phyloP scores from a whole-genome alignment of 768 basidiomycete species.

The Panus rudis region DNA sequence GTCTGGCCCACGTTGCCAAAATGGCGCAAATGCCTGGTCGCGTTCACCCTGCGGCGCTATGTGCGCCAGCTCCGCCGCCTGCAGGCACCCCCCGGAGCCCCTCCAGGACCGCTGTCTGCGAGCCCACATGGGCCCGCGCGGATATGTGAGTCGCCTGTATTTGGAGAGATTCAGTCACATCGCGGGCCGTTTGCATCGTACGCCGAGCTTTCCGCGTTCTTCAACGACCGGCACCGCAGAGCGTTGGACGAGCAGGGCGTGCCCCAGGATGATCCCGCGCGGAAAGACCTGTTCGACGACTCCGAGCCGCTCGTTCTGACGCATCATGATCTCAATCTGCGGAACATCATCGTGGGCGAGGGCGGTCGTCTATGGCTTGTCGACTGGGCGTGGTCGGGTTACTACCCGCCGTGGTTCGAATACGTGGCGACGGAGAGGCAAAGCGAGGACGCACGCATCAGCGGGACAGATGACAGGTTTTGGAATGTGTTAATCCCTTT shows the following conservation, averaged over 20 bases:
- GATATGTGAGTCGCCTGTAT: too few relatives aligned
- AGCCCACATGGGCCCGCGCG: too few relatives aligned
- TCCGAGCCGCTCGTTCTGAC: constrained; percentile 17
- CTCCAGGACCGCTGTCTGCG: not conserved
- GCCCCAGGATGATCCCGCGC: too few relatives aligned
- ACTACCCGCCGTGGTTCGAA: constrained; percentile 25
- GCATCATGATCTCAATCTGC: constrained; percentile 23
- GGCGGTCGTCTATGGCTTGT: constrained; percentile 26
- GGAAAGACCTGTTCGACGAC: constrained; percentile 8
- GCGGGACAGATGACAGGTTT: constrained; percentile 5
- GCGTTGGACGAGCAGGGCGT: too few relatives aligned
- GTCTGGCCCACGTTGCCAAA: constrained; percentile 1
- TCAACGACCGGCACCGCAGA: constrained; percentile 8
- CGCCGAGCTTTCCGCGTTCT: constrained; percentile 19
- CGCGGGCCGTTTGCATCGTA: constrained; percentile 24
- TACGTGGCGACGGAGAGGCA: constrained; percentile 7
- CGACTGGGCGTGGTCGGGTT: constrained; percentile 24
- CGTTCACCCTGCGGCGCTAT: constrained; percentile 5
- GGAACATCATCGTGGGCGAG: constrained; percentile 22
- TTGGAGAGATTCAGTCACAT: too few relatives aligned
- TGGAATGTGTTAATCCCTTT: constrained; percentile 7
- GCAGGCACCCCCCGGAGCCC: constrained; percentile 1
- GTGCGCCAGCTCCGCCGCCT: constrained; percentile 1
- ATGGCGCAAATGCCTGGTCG: constrained; percentile 2
- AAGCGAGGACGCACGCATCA: too few relatives aligned